These are phyloP conservation scores for Magnusiomyces paraingens DNA, from an alignment of 1,139 yeast genomes.

Conservation along the genomic window DNA sequence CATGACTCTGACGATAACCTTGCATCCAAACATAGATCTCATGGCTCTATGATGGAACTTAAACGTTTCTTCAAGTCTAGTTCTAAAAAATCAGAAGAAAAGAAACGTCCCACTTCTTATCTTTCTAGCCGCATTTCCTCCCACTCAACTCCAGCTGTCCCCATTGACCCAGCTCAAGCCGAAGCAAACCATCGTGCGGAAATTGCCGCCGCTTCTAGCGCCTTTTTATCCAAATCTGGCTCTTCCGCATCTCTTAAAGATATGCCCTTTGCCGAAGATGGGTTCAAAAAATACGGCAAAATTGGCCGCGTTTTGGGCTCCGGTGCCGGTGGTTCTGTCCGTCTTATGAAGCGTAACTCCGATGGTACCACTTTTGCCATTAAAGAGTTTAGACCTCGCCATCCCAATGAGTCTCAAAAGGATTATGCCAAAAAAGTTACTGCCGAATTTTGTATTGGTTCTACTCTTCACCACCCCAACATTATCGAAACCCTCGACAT, in stretches of 20 bases:
- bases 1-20: slow-evolving; percentile 15
- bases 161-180: slow-evolving; percentile 14
- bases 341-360: slow-evolving; percentile 70
- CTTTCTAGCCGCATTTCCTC: slow-evolving; percentile 5
- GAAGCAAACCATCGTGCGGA: slow-evolving; percentile 16
- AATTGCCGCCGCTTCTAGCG: too few relatives aligned
- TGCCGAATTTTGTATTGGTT: slow-evolving; percentile 95
- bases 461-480: slow-evolving; percentile 90
- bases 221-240: background rate
- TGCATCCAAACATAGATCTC: slow-evolving; percentile 17
- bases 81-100: slow-evolving; percentile 9
- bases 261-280: slow-evolving; percentile 38
- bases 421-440: slow-evolving; percentile 95
- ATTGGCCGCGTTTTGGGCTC: slow-evolving; percentile 87
- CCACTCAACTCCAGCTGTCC: background rate
- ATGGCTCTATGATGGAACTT: slow-evolving; percentile 36
- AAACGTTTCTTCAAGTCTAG: slow-evolving; percentile 35
- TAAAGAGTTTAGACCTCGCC: slow-evolving; percentile 85
- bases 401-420: slow-evolving; percentile 74
- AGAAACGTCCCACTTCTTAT: background rate
- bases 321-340: slow-evolving; percentile 98
- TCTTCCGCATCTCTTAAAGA: slow-evolving; percentile 20
- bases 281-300: slow-evolving; percentile 72
- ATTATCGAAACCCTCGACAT: slow-evolving; percentile 91
- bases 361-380: slow-evolving; percentile 91